Percentiles rank a stretch among this genome's conserved stretches.
Evolutionary conservation across 1,284 basidiomycete species (phyloP).

Genomic region (Ustilago crameri): DNA sequence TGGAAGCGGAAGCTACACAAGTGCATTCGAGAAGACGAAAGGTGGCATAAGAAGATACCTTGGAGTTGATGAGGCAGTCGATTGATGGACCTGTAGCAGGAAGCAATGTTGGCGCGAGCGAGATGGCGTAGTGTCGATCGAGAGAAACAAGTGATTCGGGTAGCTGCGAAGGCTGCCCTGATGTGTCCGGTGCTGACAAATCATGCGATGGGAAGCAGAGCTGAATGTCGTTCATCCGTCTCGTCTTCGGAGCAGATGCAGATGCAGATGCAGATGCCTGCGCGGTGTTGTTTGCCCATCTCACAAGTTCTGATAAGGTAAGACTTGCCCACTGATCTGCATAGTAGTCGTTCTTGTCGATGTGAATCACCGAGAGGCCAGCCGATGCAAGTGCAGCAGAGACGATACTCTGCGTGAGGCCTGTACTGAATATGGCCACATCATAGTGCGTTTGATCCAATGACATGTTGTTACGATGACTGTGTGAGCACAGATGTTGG

Average conservation of each 20-base stretch:
- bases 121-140: constrained; percentile 79
- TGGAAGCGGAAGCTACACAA: constrained; percentile 19
- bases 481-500: background rate
- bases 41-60: constrained; percentile 88
- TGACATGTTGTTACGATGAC: constrained; percentile 30
- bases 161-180: constrained; percentile 21
- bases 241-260: background rate
- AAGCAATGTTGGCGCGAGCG: constrained; percentile 83
- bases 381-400: constrained; percentile 79
- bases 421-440: constrained; percentile 85
- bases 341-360: constrained; percentile 87
- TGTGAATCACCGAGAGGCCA: constrained; percentile 84
- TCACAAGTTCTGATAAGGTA: constrained; percentile 80
- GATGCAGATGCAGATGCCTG: background rate
- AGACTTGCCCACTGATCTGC: constrained; percentile 84
- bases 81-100: constrained; percentile 84
- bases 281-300: constrained; percentile 72
- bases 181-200: background rate
- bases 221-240: constrained; percentile 4
- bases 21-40: constrained; percentile 82
- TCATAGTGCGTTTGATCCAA: constrained; percentile 74
- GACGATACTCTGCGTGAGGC: constrained; percentile 75
- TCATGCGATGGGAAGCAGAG: constrained; percentile 31
- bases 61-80: constrained; percentile 81
- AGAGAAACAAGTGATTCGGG: constrained; percentile 23